Conservation (phyloP, 345 rosid species). For the Tarenaya hassleriana region DNA sequence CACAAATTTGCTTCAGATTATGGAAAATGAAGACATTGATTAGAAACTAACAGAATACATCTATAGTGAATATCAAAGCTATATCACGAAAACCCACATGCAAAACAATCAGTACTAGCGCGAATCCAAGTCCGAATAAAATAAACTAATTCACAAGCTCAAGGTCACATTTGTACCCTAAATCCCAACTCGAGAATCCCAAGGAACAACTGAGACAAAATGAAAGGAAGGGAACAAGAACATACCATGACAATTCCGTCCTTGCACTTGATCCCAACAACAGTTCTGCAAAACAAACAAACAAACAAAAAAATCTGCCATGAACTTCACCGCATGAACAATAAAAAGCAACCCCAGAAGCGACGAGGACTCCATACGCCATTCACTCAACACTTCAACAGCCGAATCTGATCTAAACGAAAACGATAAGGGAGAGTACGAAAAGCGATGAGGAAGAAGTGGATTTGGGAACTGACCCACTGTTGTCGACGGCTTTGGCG, state of each 20-base stretch:
- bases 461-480: slow-evolving; percentile 52
- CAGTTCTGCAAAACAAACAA: slow-evolving; percentile 58
- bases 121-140: not conserved
- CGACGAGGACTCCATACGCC: not conserved
- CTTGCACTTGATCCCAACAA: slow-evolving; percentile 91
- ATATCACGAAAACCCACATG: not conserved
- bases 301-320: not conserved
- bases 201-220: not conserved
- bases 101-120: not conserved
- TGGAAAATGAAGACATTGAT: not conserved
- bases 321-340: not conserved
- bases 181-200: slow-evolving; percentile 2
- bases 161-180: no score
- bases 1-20: not conserved
- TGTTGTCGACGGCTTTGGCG: slow-evolving; percentile 98
- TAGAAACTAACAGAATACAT: not conserved
- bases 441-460: not conserved
- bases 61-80: not conserved
- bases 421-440: not conserved
- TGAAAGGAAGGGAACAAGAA: not conserved
- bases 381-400: not conserved
- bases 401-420: not conserved
- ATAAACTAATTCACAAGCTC: not conserved
- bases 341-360: slow-evolving; percentile 15
- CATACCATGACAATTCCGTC: slow-evolving; percentile 92